Evolutionary conservation across 164 flowering plant genomes (phyloP), one percentile per base, ranked within the genome.

Genomic region (Stephania cephalantha): DNA sequence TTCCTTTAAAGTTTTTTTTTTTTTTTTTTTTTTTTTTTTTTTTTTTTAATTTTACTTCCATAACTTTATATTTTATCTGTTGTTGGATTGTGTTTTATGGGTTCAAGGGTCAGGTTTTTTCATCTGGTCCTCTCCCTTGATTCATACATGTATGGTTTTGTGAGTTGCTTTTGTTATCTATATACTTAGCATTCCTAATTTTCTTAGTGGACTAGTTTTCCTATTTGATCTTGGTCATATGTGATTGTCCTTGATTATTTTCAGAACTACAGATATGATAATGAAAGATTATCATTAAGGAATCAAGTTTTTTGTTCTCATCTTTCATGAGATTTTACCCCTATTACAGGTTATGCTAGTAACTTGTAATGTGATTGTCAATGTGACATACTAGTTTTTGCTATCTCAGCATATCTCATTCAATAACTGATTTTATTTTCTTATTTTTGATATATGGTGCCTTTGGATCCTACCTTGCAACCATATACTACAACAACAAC

Each of bases 81-180:
- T 50, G 44, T 52, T 50, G 44, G 66, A 6, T 52, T 30, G 64
- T 71, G 73, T 30, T 35, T 71, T 17, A 63, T 52, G 66, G 44
- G 45, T 71, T 44, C 63, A 29, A 71, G 46, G 65, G 46, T 71
- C 73, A 71, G 73, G 63, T 35, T 66, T 52, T 71, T 71, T 66
- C 44, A 30, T 71, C 46, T 71, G 65, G 64, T 53, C 35, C 69
- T 66, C 69, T 66, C 69, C 35, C 69, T 61, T 61, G 66, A 61
- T 18, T 61, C 66, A 61, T 61, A 61, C 9, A 61, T 61, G 66
- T 61, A 61, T 61, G 25, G 25, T 20, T 20, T 58, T 61, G 66
- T 61, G 66, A 61, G n/a, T 61, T 61, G 25, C 18, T 61, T 1
- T 4, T 61, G 9, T 61, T 25, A 61, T 61, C 20, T 61, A 61